Conservation (phyloP, 2,329 filamentous ascomycete genomes). For the Aspergillus pseudoviridinutans region DNA sequence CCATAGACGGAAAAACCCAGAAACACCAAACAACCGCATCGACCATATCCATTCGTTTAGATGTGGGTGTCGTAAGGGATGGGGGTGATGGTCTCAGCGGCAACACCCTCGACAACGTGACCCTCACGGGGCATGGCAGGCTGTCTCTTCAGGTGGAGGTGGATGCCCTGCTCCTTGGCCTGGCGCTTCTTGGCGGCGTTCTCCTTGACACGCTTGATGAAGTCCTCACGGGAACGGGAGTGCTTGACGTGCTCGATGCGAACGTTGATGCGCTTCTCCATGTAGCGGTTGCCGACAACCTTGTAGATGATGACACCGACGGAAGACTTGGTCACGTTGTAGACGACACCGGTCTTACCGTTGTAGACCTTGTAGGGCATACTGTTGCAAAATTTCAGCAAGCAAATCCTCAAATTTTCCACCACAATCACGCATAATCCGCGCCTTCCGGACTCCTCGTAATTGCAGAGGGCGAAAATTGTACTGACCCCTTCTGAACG, state of each 20-base stretch:
- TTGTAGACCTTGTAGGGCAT: slow-evolving; percentile 99
- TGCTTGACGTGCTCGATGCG: slow-evolving; percentile 94
- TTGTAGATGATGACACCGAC: slow-evolving; percentile 99
- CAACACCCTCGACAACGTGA: slow-evolving; percentile 76
- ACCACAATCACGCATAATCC: slow-evolving; percentile 4
- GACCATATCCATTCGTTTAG: slow-evolving; percentile 53
- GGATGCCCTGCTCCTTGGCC: slow-evolving; percentile 84
- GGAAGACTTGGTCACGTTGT: slow-evolving; percentile 98
- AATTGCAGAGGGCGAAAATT: slow-evolving; percentile 19
- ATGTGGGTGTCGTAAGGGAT: slow-evolving; percentile 98
- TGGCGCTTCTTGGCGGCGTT: slow-evolving; percentile 90
- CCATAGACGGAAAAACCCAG: slow-evolving; percentile 30
- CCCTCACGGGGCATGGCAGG: slow-evolving; percentile 75
- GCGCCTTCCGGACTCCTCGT: slow-evolving; percentile 4
- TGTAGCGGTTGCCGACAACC: slow-evolving; percentile 98
- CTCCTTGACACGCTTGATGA: slow-evolving; percentile 92
- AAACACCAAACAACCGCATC: slow-evolving; percentile 39
- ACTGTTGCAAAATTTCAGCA: slow-evolving; percentile 49
- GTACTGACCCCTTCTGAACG: slow-evolving; percentile 89
- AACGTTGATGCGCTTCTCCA: slow-evolving; percentile 99
- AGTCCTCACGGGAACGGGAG: slow-evolving; percentile 94
- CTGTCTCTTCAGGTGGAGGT: slow-evolving; percentile 90
- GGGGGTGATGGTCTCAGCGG: slow-evolving; percentile 85
- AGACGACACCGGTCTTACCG: slow-evolving; percentile 96
- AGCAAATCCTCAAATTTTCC: slow-evolving; percentile 14